Percentiles rank a stretch among this genome's conserved stretches.
These are phyloP conservation scores for Coniochaeta pulveracea DNA, from an alignment of 2,329 filamentous ascomycete species.

Conservation along the genomic window DNA sequence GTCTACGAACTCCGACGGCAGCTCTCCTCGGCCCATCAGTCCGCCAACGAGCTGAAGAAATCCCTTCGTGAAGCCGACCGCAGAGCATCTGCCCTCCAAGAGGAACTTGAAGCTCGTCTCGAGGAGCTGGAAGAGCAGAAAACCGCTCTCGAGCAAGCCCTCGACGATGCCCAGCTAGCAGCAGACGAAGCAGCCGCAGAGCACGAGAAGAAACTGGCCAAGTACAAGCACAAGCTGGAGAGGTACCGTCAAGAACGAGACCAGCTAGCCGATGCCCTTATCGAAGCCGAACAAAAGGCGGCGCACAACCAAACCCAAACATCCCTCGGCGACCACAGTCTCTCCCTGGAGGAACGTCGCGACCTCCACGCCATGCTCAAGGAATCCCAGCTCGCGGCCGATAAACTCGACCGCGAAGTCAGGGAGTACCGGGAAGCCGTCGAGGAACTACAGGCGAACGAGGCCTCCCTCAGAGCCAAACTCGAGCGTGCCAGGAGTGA, in stretches of 20 bases:
- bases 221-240: constrained; percentile 36
- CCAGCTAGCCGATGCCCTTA: constrained; percentile 21
- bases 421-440: constrained; percentile 57
- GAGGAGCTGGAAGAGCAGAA: constrained; percentile 49
- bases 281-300: constrained; percentile 16
- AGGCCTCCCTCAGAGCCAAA: constrained; percentile 51
- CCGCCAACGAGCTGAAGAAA: constrained; percentile 41
- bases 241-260: constrained; percentile 38
- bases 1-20: constrained; percentile 47
- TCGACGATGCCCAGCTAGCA: constrained; percentile 41
- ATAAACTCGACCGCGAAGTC: constrained; percentile 63
- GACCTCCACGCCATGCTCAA: constrained; percentile 51
- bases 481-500: constrained; percentile 61
- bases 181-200: constrained; percentile 33
- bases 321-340: constrained; percentile 25
- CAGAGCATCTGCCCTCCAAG: constrained; percentile 25
- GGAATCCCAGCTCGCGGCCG: constrained; percentile 50
- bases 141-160: constrained; percentile 43
- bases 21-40: constrained; percentile 47
- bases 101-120: constrained; percentile 42
- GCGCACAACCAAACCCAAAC: constrained; percentile 16
- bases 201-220: constrained; percentile 30
- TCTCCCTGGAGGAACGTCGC: constrained; percentile 41
- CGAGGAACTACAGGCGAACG: constrained; percentile 40
- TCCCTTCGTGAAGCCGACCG: constrained; percentile 39